Percentiles rank a stretch among this genome's conserved stretches.
phyloP scores from a whole-genome alignment of 179 eudicot genomes.

The Sideroxylon spinosum region DNA sequence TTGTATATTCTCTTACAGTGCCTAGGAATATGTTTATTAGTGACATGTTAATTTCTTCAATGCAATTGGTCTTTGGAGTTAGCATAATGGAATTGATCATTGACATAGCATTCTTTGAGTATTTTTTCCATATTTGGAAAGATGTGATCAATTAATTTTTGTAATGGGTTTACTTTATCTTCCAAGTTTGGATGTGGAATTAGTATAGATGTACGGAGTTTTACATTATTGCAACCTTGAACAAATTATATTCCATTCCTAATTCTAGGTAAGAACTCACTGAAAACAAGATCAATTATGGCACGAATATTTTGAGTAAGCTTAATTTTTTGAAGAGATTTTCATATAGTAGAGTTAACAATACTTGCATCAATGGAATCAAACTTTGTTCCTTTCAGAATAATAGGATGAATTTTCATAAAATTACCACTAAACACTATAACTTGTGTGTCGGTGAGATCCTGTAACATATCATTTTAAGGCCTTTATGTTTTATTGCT shows the following conservation, averaged over 20 bases:
- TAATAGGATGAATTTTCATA: not conserved
- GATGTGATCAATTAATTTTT: not conserved
- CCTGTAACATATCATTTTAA: not conserved
- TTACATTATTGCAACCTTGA: not conserved
- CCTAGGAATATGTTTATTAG: no score
- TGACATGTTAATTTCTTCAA: no score
- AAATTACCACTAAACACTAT: slow-evolving; percentile 10
- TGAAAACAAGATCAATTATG: not conserved
- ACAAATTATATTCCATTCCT: slow-evolving; percentile 18
- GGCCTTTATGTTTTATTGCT: not conserved
- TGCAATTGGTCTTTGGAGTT: no score
- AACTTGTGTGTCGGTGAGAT: not conserved
- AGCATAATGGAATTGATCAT: not conserved
- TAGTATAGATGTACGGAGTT: not conserved
- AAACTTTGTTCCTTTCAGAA: not conserved
- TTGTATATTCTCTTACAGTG: no score
- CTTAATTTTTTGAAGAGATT: not conserved
- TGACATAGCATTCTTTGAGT: not conserved
- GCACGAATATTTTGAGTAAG: not conserved
- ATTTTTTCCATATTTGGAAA: not conserved
- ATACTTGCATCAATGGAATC: not conserved
- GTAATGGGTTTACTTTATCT: not conserved
- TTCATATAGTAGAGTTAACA: not conserved
- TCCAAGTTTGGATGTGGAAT: not conserved
- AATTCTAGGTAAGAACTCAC: not conserved